Conservation (phyloP, 1,284 basidiomycete species). For the Ceratobasidium papillatum region DNA sequence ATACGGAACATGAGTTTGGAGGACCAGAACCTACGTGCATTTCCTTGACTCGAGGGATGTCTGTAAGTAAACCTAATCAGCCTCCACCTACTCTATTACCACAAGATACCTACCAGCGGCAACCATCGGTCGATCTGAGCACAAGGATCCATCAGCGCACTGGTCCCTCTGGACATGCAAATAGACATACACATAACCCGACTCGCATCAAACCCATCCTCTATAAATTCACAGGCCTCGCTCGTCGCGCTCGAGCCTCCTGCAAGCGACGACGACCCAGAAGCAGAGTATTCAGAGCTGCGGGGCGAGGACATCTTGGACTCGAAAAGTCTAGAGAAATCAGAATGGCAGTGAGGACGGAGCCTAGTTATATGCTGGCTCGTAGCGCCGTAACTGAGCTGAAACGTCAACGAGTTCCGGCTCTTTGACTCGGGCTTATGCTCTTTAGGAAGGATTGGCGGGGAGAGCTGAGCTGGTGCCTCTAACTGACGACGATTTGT, state of each 20-base stretch:
- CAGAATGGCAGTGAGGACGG: not conserved
- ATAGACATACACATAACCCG: constrained; percentile 37
- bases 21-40: constrained; percentile 25
- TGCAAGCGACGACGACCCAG: not conserved
- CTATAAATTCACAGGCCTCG: not conserved
- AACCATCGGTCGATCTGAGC: constrained; percentile 28
- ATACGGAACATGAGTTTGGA: too few relatives aligned
- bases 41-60: constrained; percentile 24
- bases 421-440: not conserved
- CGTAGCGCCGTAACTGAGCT: not conserved
- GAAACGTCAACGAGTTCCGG: constrained; percentile 11
- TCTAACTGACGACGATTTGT: not conserved
- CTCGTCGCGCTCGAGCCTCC: not conserved
- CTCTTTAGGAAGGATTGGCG: not conserved
- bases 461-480: not conserved
- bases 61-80: not conserved
- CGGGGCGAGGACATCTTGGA: constrained; percentile 15
- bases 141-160: not conserved
- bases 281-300: not conserved
- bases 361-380: constrained; percentile 18
- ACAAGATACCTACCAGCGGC: constrained; percentile 10
- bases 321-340: not conserved
- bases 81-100: not conserved
- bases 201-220: constrained; percentile 29
- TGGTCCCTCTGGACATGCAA: not conserved